phyloP scores from a whole-genome alignment of 1,139 yeast genomes.

The Geotrichum siamense region DNA sequence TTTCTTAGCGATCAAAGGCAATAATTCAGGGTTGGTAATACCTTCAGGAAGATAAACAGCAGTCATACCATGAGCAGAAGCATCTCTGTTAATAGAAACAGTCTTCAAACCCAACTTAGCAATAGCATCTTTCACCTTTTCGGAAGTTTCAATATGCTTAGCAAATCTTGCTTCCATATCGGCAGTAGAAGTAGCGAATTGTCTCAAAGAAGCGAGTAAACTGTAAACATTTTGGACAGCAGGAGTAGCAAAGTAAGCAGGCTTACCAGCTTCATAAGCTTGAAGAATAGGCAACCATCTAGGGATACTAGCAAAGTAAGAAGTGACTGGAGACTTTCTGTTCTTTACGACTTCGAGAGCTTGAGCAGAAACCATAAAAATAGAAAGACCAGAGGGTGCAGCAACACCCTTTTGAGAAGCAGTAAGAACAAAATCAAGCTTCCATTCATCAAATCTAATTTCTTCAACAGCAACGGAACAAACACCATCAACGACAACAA shows the following conservation, averaged over 20 bases:
- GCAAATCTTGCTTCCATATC: conserved; percentile 57
- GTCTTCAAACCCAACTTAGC: conserved; percentile 56
- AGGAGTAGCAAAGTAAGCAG: conserved; percentile 91
- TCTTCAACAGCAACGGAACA: conserved; percentile 90
- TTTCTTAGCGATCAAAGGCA: conserved; percentile 49
- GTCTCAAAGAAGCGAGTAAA: conserved; percentile 66
- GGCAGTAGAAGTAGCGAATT: conserved; percentile 49
- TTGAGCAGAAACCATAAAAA: conserved; percentile 67
- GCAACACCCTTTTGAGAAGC: conserved; percentile 97
- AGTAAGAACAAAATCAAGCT: conserved; percentile 76
- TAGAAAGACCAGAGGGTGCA: conserved; percentile 85
- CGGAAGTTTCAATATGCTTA: conserved; percentile 56
- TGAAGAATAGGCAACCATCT: conserved; percentile 88
- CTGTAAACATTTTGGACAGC: conserved; percentile 84
- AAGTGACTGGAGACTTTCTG: conserved; percentile 48
- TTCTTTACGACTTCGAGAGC: conserved; percentile 56
- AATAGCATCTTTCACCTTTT: conserved; percentile 53
- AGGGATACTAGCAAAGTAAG: conserved; percentile 69
- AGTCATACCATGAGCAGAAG: conserved; percentile 81
- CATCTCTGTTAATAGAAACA: conserved; percentile 51
- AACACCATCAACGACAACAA: conserved; percentile 85
- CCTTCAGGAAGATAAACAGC: conserved; percentile 81
- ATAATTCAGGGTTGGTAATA: conserved; percentile 58
- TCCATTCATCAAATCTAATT: conserved; percentile 84
- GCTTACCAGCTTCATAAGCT: conserved; percentile 75